Evolutionary conservation across 2,329 filamentous ascomycete genomes (phyloP).

Genomic region (Curvularia spicifera): DNA sequence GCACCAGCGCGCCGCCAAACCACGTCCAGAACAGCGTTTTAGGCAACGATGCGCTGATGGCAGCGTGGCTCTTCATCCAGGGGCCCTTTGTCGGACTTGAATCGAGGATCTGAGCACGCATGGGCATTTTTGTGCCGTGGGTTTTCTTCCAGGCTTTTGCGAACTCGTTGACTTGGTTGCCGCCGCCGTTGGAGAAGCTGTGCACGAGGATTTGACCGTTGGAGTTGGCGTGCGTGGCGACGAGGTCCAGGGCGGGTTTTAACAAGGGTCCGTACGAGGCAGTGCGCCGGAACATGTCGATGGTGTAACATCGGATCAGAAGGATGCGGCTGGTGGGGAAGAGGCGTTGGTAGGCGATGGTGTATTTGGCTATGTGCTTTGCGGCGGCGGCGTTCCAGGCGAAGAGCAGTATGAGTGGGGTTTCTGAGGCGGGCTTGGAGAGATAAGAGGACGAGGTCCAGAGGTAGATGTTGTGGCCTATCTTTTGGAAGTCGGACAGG

Average conservation of each 20-base stretch:
- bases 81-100: slow-evolving; percentile 43
- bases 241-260: slow-evolving; percentile 35
- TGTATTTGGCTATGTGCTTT: slow-evolving; percentile 50
- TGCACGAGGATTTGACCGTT: slow-evolving; percentile 41
- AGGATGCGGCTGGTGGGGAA: slow-evolving; percentile 44
- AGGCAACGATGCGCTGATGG: slow-evolving; percentile 40
- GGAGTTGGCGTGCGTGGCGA: slow-evolving; percentile 28
- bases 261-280: slow-evolving; percentile 26
- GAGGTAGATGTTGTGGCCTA: slow-evolving; percentile 46
- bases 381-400: slow-evolving; percentile 46
- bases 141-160: slow-evolving; percentile 39
- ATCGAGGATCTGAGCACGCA: slow-evolving; percentile 43
- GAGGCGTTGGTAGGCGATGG: slow-evolving; percentile 36
- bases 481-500: slow-evolving; percentile 39
- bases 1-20: slow-evolving; percentile 37
- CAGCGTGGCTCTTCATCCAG: slow-evolving; percentile 41
- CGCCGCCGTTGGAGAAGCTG: slow-evolving; percentile 48
- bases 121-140: slow-evolving; percentile 30
- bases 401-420: slow-evolving; percentile 42
- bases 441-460: slow-evolving; percentile 33
- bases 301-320: slow-evolving; percentile 37
- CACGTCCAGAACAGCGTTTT: slow-evolving; percentile 31
- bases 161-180: slow-evolving; percentile 43
- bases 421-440: slow-evolving; percentile 12
- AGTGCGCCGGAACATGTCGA: slow-evolving; percentile 39